Evolutionary conservation across 352 stramenopile species (phyloP), one percentile per base, ranked within the genome.

Genomic region (Plasmopara viticola): DNA sequence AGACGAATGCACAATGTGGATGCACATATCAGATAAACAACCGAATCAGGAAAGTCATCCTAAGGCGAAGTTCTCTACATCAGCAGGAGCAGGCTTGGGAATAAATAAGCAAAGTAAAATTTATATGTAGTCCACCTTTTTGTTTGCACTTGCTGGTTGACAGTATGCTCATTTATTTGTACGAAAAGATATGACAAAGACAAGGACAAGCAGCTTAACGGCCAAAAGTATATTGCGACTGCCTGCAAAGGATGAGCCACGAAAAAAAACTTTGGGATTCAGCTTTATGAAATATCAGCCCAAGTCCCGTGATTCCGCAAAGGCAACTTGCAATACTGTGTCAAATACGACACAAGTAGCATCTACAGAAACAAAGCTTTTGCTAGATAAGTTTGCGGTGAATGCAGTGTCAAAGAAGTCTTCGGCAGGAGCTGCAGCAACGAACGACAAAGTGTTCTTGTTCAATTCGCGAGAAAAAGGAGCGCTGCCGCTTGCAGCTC

Each of bases 201-300:
- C 33, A 10, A 61, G 54, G 31, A 15, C 46, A 6, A 51, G 37
- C 15, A 5, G 40, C 6, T 53, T 69, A 9, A 15, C 48, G 3
- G 12, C 46, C 9, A 62, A 58, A 29, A 64, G 53, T 46, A 56
- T 61, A 30, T 40, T 61, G 15, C 52, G 45, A 37, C 53, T 45
- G 12, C 31, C 44, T 14, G 15, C 30, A 48, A 51, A 37, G 4
- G 45, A 43, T 44, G 38, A 12, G 14, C 18, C 43, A 7, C 13
- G 43, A 5, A 64, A 64, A 30, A 64, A 52, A 30, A 53, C 41
- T 35, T 28, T 37, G 6, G 41, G 56, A 1, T 67, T 64, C 41
- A 60, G 41, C 34, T 67, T 70, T 34, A 66, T 43, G 40, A 66
- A 55, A 17, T 55, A 62, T 47, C 48, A 57, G 45, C 15, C 48